Conservation (phyloP, 768 basidiomycete genomes). For the Mrakia gelida region DNA sequence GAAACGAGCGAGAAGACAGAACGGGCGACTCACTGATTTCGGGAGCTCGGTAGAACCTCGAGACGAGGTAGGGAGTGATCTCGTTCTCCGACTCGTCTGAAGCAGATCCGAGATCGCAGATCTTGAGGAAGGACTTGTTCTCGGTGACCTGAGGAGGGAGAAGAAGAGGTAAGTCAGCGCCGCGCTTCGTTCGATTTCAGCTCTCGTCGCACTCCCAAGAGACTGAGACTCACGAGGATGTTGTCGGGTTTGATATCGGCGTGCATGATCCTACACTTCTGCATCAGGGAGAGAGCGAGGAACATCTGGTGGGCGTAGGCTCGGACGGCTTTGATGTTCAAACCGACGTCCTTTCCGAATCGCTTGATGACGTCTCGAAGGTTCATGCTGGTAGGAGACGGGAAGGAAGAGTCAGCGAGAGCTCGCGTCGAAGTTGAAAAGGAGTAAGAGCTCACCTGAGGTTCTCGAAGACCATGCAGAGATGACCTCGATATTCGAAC, state of each 20-base stretch:
- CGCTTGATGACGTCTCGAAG: slow-evolving; percentile 95
- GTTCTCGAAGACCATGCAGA: slow-evolving; percentile 93
- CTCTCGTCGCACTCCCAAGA: not conserved
- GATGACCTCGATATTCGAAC: slow-evolving; percentile 94
- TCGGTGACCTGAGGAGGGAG: slow-evolving; percentile 70
- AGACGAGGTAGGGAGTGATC: slow-evolving; percentile 96
- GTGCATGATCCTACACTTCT: slow-evolving; percentile 90
- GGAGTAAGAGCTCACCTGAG: slow-evolving; percentile 60
- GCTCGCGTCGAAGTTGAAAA: not conserved
- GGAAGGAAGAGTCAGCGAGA: not conserved
- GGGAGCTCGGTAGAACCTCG: slow-evolving; percentile 94
- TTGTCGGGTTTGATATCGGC: slow-evolving; percentile 99
- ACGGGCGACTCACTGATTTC: slow-evolving; percentile 75
- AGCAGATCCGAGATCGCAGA: slow-evolving; percentile 96
- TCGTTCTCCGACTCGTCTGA: slow-evolving; percentile 92
- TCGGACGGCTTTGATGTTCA: slow-evolving; percentile 94
- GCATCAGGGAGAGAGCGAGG: slow-evolving; percentile 73
- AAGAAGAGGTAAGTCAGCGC: not conserved
- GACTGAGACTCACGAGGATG: slow-evolving; percentile 63
- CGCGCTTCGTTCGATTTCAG: too few relatives aligned
- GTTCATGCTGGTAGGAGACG: slow-evolving; percentile 74
- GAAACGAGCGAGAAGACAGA: not conserved
- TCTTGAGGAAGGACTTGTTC: slow-evolving; percentile 82
- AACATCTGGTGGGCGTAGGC: slow-evolving; percentile 98
- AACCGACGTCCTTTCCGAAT: slow-evolving; percentile 94